Evolutionary conservation across 2,329 filamentous ascomycete genomes (phyloP), one percentile per base, ranked within the genome.

Genomic region (Dactylellina haptotyla): DNA sequence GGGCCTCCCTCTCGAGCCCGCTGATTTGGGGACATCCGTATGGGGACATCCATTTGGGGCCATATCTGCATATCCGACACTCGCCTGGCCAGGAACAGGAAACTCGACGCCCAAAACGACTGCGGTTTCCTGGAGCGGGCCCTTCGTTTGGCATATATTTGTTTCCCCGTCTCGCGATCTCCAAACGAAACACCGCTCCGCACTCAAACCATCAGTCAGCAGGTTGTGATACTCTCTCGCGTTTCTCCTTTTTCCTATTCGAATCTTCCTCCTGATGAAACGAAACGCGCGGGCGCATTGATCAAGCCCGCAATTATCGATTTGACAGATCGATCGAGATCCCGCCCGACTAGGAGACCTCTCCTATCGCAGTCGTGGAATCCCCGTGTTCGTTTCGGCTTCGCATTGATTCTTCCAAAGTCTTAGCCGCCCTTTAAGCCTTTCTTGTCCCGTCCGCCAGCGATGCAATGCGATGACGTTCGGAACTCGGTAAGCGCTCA

Each of bases 101-200:
- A n/a, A 58, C 50, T 58, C 62, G 28, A 66, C 4, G 39, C 37
- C 45, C n/a, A n/a, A 63, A 28, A 63, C 58, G 20, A 16, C 14
- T 12, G 37, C 23, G 25, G 45, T 63, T 53, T 56, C 54, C 20
- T 54, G 25, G 37, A 25, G 34, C 34, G 23, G 37, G 58, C 53
- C 53, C 57, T 59, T 50, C 53, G 66, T 72, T 64, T 72, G 45
- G 51, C 25, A 54, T 64, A 63, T 30, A 70, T 70, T 66, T 57
- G 69, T 62, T 66, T 66, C 61, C 18, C 45, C 56, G 53, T 53
- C 58, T 50, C 20, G 41, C 23, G 46, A 66, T 43, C 61, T 62
- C 14, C 62, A 73, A 73, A 57, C 69, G 69, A 72, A 72, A 72
- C 67, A 12, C 62, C 34, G 50, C 23, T 6, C 50, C 8, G 28